Base-by-base conservation (phyloP, 2,329 filamentous ascomycete genomes). In the Chalara sp. region DNA sequence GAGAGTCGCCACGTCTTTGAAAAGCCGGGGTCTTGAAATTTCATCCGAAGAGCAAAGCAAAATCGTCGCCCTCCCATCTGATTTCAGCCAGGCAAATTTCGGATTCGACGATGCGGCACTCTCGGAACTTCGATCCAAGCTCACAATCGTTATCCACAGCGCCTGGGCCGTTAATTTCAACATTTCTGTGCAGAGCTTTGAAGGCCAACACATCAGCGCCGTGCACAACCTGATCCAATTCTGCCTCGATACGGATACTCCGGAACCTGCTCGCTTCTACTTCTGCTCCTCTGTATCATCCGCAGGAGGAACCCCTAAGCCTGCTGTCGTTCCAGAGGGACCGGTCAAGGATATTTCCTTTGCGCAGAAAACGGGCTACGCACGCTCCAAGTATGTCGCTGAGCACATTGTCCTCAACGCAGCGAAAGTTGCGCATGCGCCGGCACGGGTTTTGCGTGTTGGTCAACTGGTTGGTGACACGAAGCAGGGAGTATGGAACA, bases 141-240 rank as follows among this genome's bases (percentile, higher is more conserved):
- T 77, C 2, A 70, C 70, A 0, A 58, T 63, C 6, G 68, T 77
- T 8, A 72, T 79, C 32, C 75, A 79, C 64, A 68, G 69, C 52
- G 75, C 76, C 0, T 79, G 76, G 76, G 65, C 73, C 1, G 76
- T 80, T 31, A 79, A 80, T 61, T 80, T 80, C 67, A 79, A 77
- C 60, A 69, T 79, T 57, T 64, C 65, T 1, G 65, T 79, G 1
- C 63, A 67, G 1, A 73, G 68, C 47, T 79, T 80, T 55, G 75
- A 76, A 45, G 56, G 63, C 11, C 49, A 55, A 21, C 65, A 74
- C 52, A 68, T 80, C 28, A 61, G 59, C 1, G 73, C 72, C 0
- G 66, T 72, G 1, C 59, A 63, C 2, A 72, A 77, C 44, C 65
- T 80, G 4, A 63, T 76, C 7, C 50, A 57, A 0, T 46, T 76